Base-by-base conservation (phyloP, 2,329 filamentous ascomycete genomes). In the Penicillium sp. region DNA sequence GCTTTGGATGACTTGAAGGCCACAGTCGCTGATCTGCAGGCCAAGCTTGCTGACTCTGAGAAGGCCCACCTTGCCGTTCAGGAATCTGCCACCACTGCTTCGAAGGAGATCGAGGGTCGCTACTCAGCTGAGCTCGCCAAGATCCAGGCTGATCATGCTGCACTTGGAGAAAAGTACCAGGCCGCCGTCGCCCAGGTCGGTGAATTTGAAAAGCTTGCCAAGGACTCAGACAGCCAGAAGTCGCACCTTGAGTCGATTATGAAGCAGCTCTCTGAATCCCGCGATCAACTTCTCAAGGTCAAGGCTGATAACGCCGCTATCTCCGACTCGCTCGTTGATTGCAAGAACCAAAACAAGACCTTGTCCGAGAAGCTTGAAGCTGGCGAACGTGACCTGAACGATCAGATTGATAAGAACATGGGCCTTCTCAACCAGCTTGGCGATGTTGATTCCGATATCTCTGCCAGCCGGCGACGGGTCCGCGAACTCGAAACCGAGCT, bases 161-260 rank as follows among this genome's bases (percentile, higher is more conserved):
- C 80, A 41, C 77, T 82, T 54, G 80, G 82, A 47, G 54, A 70
- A 60, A 71, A 73, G 35, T 67, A 69, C 55, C 62, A 72, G 54
- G 64, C 67, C n/a, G 53, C 75, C 61, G 56, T 67, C 69, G 58
- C 74, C 67, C 86, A 88, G 58, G 80, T 95, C 48, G 90, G 95
- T 55, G 89, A 92, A 31, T 94, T 96, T 72, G 91, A 93, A 57
- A 83, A 89, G 67, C 90, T 91, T 35, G 80, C 95, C 60, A 89
- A 89, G 29, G 87, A 92, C 63, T 90, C 91, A 62, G 94, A 95
- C 83, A 83, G 79, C 59, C 78, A 82, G 59, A 86, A 86, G 77
- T 86, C 86, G 71, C 83, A 90, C 49, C 77, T 89, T 53, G 88
- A 88, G 77, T 80, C 80, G 15, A 81, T 88, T 40, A 84, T 85